Conservation (phyloP, 768 basidiomycete species). For the Ramaria rubella region DNA sequence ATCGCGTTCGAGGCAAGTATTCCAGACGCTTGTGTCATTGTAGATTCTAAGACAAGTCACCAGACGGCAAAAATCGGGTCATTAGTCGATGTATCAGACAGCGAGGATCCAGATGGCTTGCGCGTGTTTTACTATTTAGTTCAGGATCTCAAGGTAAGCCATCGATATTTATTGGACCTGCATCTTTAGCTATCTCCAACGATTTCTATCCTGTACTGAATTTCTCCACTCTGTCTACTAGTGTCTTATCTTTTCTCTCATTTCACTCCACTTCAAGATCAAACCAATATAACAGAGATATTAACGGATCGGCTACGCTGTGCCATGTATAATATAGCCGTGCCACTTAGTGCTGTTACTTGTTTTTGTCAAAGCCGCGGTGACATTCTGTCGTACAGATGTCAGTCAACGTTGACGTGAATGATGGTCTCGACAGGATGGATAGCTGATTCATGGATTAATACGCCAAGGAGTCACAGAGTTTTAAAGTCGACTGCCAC, state of each 20-base stretch:
- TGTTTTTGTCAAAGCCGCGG: too few species aligned
- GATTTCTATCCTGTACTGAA: background rate
- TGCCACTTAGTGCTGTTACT: too few species aligned
- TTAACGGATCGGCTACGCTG: background rate
- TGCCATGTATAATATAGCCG: background rate
- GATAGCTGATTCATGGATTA: too few species aligned
- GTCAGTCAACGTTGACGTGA: too few species aligned
- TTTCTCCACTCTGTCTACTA: constrained; percentile 26
- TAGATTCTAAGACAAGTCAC: background rate
- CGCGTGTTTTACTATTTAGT: constrained; percentile 98
- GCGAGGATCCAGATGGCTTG: constrained; percentile 94
- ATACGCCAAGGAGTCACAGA: too few species aligned
- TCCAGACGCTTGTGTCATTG: background rate
- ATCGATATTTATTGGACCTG: too few species aligned
- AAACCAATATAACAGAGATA: constrained; percentile 78
- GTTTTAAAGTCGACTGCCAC: too few species aligned
- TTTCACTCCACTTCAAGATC: constrained; percentile 99
- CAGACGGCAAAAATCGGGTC: constrained; percentile 99
- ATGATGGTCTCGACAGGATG: too few species aligned
- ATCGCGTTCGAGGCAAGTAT: constrained; percentile 86
- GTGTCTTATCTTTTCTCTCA: constrained; percentile 98
- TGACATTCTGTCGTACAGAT: too few species aligned
- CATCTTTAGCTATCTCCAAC: background rate
- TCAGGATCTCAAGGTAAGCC: constrained; percentile 85
- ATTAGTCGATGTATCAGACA: constrained; percentile 93